A percentile compares a stretch with the other conserved stretches of the same genome.
Evolutionary conservation across 2,329 filamentous ascomycete species (phyloP).

Genomic region (Claviceps citrina): DNA sequence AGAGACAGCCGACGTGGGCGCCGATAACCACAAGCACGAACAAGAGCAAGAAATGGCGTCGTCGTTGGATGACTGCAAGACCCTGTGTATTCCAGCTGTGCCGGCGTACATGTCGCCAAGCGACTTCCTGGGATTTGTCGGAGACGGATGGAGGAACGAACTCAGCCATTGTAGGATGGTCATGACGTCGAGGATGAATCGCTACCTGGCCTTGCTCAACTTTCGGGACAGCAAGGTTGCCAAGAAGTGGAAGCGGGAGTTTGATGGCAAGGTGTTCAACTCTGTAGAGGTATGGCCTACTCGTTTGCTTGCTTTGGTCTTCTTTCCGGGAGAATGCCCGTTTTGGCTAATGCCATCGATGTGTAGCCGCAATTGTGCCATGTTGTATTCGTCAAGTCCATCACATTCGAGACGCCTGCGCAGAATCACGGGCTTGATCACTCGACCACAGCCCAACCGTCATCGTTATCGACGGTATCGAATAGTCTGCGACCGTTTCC

Average conservation of each 20-base stretch:
- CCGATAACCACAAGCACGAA: constrained; percentile 11
- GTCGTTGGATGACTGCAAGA: constrained; percentile 56
- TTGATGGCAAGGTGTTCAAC: constrained; percentile 89
- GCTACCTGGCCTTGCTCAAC: constrained; percentile 92
- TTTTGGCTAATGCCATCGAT: too few relatives aligned
- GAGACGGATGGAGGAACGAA: constrained; percentile 68
- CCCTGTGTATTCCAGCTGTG: constrained; percentile 83
- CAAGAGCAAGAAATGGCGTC: constrained; percentile 13
- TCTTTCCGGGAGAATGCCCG: too few relatives aligned
- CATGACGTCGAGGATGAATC: constrained; percentile 71
- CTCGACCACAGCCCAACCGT: constrained; percentile 33
- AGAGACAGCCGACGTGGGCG: constrained; percentile 41
- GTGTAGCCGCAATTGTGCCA: constrained; percentile 79
- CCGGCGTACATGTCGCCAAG: constrained; percentile 85
- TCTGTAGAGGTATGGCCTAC: constrained; percentile 54
- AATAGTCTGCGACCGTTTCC: constrained; percentile 43
- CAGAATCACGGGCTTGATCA: constrained; percentile 36
- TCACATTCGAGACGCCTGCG: constrained; percentile 60
- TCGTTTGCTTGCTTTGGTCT: too few relatives aligned
- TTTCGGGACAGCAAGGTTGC: constrained; percentile 65
- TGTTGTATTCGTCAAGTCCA: constrained; percentile 84
- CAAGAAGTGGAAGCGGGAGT: constrained; percentile 65
- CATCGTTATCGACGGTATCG: constrained; percentile 24
- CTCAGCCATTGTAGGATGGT: constrained; percentile 94
- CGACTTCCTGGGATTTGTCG: constrained; percentile 83